A percentile compares a stretch with the other conserved stretches of the same genome.
phyloP scores from a whole-genome alignment of 2,329 filamentous ascomycete genomes.

The Talaromyces sp. region DNA sequence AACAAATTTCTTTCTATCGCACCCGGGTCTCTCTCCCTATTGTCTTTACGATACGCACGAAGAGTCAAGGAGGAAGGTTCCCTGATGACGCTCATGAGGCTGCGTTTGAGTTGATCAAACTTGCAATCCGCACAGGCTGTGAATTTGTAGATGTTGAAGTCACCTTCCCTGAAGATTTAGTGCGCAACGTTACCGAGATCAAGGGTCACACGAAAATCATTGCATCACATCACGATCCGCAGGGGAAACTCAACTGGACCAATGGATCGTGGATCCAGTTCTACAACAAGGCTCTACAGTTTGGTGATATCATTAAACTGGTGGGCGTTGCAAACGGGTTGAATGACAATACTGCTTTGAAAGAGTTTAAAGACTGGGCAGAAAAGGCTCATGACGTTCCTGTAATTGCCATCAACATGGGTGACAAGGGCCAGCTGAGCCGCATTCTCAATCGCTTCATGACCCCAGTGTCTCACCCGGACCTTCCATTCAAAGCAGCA shows the following conservation, averaged over 20 bases:
- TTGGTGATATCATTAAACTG: conserved; percentile 91
- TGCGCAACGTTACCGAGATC: conserved; percentile 62
- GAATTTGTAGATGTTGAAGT: conserved; percentile 95
- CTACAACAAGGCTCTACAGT: conserved; percentile 85
- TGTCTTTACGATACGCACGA: conserved; percentile 86
- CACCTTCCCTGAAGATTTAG: conserved; percentile 70
- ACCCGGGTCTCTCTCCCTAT: conserved; percentile 68
- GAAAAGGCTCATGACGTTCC: conserved; percentile 68
- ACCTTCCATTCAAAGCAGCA: conserved; percentile 85
- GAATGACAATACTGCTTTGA: conserved; percentile 81
- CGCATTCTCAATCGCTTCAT: conserved; percentile 88
- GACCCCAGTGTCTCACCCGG: conserved; percentile 87
- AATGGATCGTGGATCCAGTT: conserved; percentile 87
- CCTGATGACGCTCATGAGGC: conserved; percentile 69
- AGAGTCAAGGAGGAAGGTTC: conserved; percentile 81
- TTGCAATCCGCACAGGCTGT: conserved; percentile 75
- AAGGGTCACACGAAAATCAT: conserved; percentile 78
- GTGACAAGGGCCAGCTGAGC: conserved; percentile 76
- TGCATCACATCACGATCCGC: conserved; percentile 89
- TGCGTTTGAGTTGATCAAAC: conserved; percentile 67
- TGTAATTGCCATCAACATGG: conserved; percentile 95
- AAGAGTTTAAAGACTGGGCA: conserved; percentile 74
- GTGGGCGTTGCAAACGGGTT: conserved; percentile 71
- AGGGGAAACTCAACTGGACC: conserved; percentile 73
- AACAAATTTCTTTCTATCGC: conserved; percentile 75